Evolutionary conservation across 2,329 filamentous ascomycete genomes (phyloP), one percentile per base, ranked within the genome.

Genomic region (Phialocephala sp.): DNA sequence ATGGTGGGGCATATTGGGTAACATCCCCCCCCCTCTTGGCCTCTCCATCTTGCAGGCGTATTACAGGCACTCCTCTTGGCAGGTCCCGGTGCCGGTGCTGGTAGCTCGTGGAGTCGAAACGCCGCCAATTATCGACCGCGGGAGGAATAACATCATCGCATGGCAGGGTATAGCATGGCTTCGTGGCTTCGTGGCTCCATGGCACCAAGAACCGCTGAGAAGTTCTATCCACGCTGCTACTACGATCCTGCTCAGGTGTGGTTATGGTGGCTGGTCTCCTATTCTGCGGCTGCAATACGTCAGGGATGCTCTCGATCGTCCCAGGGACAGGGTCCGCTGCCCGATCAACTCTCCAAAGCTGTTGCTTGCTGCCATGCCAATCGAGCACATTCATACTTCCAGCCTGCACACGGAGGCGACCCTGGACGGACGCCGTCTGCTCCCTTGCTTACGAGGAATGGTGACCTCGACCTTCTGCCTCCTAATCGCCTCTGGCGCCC

Each of bases 261-360:
- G 27, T 6, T 32, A 3, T 32, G 27, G 27, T 32, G 3, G 27
- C 27, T 32, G 6, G 3, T 32, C 27, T 32, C 27, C 27, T 32
- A 6, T 6, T 32, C 27, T 32, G 27, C 27, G 27, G 27, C 27
- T 32, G 27, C 27, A 32, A 32, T 41, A 41, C 45, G 45, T 24
- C 45, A 50, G 45, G 45, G 45, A 50, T 50, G n/a, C n/a, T 43
- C 41, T 22, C 45, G 45, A 50, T 50, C 45, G 45, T 5, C 45
- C 12, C 45, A 50, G 45, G 45, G 45, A 6, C 45, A 50, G 45
- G 50, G 24, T 54, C 50, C 12, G 50, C 24, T 35, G 4, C 14
- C 11, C 50, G 22, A 32, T 54, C 24, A 32, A 32, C 22, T 54
- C 24, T 54, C 4, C 8, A 32, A 9, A 27, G 50, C 24, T 8